Conservation (phyloP, 805 yeast genomes). For the Starmerella ratchasimensis region DNA sequence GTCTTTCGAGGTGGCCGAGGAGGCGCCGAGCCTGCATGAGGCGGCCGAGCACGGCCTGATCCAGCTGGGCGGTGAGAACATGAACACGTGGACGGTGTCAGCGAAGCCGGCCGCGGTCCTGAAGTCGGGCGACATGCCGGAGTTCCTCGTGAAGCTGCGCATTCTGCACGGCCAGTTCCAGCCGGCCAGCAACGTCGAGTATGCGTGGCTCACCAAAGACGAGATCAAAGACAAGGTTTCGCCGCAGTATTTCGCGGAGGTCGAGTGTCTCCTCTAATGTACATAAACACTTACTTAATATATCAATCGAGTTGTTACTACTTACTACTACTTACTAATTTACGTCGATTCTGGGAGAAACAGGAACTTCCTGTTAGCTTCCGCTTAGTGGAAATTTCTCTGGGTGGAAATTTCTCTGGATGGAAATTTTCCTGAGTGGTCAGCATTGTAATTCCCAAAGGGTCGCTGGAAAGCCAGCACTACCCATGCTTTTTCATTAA, state of each 20-base stretch:
- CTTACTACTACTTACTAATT: not conserved
- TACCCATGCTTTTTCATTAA: too few relatives aligned
- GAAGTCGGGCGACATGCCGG: slow-evolving; percentile 33
- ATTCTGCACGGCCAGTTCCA: slow-evolving; percentile 71
- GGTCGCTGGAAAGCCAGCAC: too few relatives aligned
- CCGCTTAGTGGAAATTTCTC: too few relatives aligned
- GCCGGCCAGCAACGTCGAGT: slow-evolving; percentile 35
- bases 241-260: slow-evolving; percentile 35
- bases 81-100: slow-evolving; percentile 87
- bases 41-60: slow-evolving; percentile 66
- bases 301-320: not conserved
- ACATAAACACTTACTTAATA: slow-evolving; percentile 1
- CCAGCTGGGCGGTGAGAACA: slow-evolving; percentile 53
- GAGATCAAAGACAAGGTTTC: slow-evolving; percentile 49
- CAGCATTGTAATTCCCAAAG: too few relatives aligned
- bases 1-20: slow-evolving; percentile 36
- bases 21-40: slow-evolving; percentile 41
- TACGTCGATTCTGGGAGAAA: not conserved
- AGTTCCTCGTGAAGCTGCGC: slow-evolving; percentile 73
- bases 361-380: too few relatives aligned
- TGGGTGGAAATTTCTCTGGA: too few relatives aligned
- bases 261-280: slow-evolving; percentile 14
- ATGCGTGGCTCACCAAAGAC: slow-evolving; percentile 73
- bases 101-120: slow-evolving; percentile 68
- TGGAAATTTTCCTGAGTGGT: too few relatives aligned